These are phyloP conservation scores for Paramecium pentaurelia DNA, from an alignment of 73 alveolate genomes.

Conservation along the genomic window DNA sequence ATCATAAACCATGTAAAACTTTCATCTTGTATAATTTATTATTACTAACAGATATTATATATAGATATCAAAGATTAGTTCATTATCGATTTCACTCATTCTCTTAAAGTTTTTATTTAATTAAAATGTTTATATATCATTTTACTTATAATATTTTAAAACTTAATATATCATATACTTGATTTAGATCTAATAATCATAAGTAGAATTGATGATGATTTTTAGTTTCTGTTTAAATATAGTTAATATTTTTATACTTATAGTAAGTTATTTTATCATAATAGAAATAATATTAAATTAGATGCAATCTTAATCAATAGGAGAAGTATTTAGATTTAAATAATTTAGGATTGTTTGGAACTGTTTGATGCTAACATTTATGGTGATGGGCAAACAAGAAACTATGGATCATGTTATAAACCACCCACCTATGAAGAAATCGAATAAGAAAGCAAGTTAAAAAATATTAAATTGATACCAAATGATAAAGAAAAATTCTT, in stretches of 20 bases:
- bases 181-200: background rate
- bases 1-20: too few relatives aligned
- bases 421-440: constrained; percentile 27
- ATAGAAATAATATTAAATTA: background rate
- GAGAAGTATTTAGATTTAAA: background rate
- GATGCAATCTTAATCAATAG: background rate
- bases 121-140: too few relatives aligned
- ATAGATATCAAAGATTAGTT: too few relatives aligned
- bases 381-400: background rate
- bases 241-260: background rate
- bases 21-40: too few relatives aligned
- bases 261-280: background rate
- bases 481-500: background rate
- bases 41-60: too few relatives aligned
- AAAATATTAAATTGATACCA: background rate
- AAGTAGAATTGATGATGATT: background rate
- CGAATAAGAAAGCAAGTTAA: background rate
- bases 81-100: too few relatives aligned
- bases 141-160: too few relatives aligned
- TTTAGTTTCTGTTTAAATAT: background rate
- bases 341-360: background rate
- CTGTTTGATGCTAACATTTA: constrained; percentile 12
- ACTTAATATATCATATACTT: too few relatives aligned
- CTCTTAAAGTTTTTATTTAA: too few relatives aligned
- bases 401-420: background rate